phyloP scores from a whole-genome alignment of 1,284 basidiomycete genomes.

The Puccinia hordei region DNA sequence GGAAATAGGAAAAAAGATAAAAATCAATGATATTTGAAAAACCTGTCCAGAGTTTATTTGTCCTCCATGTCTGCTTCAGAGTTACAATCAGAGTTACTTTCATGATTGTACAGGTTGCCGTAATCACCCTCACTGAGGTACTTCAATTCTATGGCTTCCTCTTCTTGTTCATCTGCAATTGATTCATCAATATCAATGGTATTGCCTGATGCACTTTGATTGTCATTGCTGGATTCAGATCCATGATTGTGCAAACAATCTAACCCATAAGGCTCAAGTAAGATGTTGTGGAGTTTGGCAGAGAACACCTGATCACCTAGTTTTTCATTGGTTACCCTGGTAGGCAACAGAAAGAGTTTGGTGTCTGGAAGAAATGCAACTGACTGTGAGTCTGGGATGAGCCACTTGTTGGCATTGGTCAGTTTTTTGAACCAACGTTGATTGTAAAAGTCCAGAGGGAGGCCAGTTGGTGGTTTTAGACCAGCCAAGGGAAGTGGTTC shows the following conservation, averaged over 20 bases:
- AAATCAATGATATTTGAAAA: too few relatives aligned
- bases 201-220: not conserved
- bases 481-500: not conserved
- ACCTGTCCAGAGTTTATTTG: too few relatives aligned
- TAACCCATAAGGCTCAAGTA: not conserved
- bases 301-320: slow-evolving; percentile 4
- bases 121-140: too few relatives aligned
- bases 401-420: not conserved
- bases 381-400: not conserved
- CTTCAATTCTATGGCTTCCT: not conserved
- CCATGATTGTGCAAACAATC: not conserved
- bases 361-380: slow-evolving; percentile 27
- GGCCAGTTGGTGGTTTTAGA: not conserved
- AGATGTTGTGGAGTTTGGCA: not conserved
- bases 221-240: too few relatives aligned
- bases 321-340: not conserved
- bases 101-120: too few relatives aligned
- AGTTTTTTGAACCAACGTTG: slow-evolving; percentile 20
- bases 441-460: slow-evolving; percentile 29
- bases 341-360: not conserved
- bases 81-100: too few relatives aligned
- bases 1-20: too few relatives aligned
- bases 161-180: not conserved
- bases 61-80: not conserved
- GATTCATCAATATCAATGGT: not conserved